A percentile compares a stretch with the other conserved stretches of the same genome.
Evolutionary conservation across 495 filamentous ascomycete species (phyloP).

Genomic region (Penicillium egyptiacum): DNA sequence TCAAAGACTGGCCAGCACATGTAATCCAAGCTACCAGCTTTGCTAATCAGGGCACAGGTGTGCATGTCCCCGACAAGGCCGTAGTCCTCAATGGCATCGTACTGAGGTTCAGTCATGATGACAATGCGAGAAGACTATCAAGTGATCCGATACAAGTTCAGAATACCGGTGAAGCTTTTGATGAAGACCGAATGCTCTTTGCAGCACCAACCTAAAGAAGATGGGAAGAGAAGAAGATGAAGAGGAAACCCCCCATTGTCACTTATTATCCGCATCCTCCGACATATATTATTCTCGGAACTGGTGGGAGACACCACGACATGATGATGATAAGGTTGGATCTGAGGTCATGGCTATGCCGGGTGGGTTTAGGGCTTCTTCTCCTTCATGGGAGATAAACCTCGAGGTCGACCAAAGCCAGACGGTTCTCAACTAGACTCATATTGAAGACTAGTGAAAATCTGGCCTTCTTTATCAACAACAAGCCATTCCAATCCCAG

Average conservation of each 20-base stretch:
- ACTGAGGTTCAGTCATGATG: slow-evolving; percentile 38
- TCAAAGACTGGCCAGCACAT: slow-evolving; percentile 78
- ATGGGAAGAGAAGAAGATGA: slow-evolving; percentile 5
- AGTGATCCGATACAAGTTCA: not conserved
- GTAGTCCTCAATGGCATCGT: slow-evolving; percentile 72
- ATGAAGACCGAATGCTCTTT: not conserved
- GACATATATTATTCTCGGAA: slow-evolving; percentile 23
- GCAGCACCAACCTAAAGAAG: slow-evolving; percentile 1
- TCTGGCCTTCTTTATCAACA: not conserved
- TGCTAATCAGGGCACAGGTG: slow-evolving; percentile 70
- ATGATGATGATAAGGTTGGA: slow-evolving; percentile 30
- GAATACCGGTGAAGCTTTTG: not conserved
- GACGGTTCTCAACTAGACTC: not conserved
- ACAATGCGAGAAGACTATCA: not conserved
- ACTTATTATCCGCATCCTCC: slow-evolving; percentile 2
- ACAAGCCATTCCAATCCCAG: not conserved
- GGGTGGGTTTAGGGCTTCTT: slow-evolving; percentile 5
- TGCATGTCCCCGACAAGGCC: slow-evolving; percentile 76
- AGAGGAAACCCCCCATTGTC: not conserved
- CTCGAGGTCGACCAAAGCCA: slow-evolving; percentile 1
- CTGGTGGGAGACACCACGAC: slow-evolving; percentile 22
- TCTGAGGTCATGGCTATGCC: slow-evolving; percentile 32
- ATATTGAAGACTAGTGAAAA: not conserved
- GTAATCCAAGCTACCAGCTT: slow-evolving; percentile 69
- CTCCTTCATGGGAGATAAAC: slow-evolving; percentile 13